Evolutionary conservation across 805 yeast genomes (phyloP), one percentile per base, ranked within the genome.

Genomic region (Candida tammaniensis): DNA sequence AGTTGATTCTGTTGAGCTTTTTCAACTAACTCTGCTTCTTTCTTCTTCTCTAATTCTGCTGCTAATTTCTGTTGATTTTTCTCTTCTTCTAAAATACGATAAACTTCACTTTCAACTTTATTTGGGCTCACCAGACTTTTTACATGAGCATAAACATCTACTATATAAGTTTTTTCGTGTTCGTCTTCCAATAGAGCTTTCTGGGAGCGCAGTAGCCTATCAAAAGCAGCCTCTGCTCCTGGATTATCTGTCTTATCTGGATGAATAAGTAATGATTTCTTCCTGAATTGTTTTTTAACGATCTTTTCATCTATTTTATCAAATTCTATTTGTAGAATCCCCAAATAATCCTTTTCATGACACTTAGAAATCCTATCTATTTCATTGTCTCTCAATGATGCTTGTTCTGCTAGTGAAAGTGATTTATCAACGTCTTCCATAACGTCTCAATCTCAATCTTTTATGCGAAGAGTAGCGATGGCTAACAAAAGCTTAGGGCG

Each of bases 211-310:
- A n/a, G 77, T 33, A 82, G 54, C 22, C 64, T 36, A 47, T 78
- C 82, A 52, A 82, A 82, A 2, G 87, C 87, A 20, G 59, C 69
- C 0, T 84, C 76, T 0, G 87, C 86, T n/a, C 65, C 57, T 0
- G 65, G 59, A 44, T 80, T 72, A 19, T 55, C 50, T 1, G 76
- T 67, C 48, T 78, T 80, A 50, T 82, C 89, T 0, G 89, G 89
- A 51, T 82, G 89, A 12, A 82, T 74, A 38, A 78, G 55, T 23
- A 82, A 56, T 2, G 87, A 78, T 50, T 76, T 79, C 54, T 68
- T 70, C 17, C 86, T 59, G 50, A 69, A 82, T 24, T 58, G 45
- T 39, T 64, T 72, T 42, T 68, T 70, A 36, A 79, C 68, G 69
- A 7, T 48, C 39, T 70, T 8, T 74, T 68, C 45, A 57, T 32